A percentile compares a stretch with the other conserved stretches of the same genome.
phyloP scores from a whole-genome alignment of 192 early-diverging fungal species.

The Coemansia sp. region DNA sequence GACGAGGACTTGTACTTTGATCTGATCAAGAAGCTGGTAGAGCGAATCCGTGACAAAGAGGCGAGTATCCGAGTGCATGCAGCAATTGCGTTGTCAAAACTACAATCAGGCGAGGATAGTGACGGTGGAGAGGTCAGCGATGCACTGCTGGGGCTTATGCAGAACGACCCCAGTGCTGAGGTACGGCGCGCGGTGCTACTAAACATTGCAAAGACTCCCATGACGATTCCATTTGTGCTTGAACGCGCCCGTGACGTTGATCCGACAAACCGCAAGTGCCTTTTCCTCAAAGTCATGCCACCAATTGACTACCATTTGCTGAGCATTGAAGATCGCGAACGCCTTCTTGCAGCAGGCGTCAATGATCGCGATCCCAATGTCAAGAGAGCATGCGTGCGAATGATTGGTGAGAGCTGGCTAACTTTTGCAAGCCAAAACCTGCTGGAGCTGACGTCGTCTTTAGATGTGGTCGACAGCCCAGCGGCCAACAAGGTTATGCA shows the following conservation, averaged over 20 bases:
- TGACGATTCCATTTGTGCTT: constrained; percentile 68
- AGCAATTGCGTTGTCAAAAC: constrained; percentile 70
- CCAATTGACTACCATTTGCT: constrained; percentile 71
- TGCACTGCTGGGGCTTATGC: constrained; percentile 63
- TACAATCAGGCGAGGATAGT: constrained; percentile 66
- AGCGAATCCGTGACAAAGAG: constrained; percentile 80
- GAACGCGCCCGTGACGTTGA: constrained; percentile 79
- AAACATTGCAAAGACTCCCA: constrained; percentile 65
- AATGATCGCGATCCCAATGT: constrained; percentile 80
- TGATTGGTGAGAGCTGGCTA: constrained; percentile 72
- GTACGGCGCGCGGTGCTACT: constrained; percentile 79
- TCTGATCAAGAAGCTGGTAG: constrained; percentile 64
- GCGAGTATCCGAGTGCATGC: constrained; percentile 74
- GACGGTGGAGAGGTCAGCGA: constrained; percentile 64
- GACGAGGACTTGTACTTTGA: constrained; percentile 77
- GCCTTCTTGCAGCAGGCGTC: constrained; percentile 70
- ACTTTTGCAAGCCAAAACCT: constrained; percentile 71
- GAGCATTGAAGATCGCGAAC: constrained; percentile 67
- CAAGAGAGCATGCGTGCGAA: constrained; percentile 67
- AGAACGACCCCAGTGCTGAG: constrained; percentile 76
- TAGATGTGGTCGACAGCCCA: constrained; percentile 72
- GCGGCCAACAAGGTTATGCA: constrained; percentile 63
- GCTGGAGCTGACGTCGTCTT: constrained; percentile 67
- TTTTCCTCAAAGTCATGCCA: constrained; percentile 69
- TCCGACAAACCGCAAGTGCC: constrained; percentile 66